phyloP scores from a whole-genome alignment of 305 asterid genomes.

The Coffea humblotiana region DNA sequence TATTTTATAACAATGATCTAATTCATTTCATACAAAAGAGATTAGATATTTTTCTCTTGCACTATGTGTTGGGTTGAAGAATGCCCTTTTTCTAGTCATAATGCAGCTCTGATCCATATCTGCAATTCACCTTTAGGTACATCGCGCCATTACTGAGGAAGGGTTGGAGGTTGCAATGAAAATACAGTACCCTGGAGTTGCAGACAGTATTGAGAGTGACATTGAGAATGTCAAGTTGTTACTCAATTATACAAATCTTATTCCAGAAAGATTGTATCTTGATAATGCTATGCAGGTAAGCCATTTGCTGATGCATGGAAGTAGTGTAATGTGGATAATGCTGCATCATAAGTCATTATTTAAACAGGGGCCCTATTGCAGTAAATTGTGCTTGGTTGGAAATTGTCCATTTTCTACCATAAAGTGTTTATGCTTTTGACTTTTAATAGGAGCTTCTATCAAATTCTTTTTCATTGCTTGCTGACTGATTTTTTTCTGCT shows the following conservation, averaged over 20 bases:
- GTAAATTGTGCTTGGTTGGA: not conserved
- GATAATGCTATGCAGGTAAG: conserved; percentile 95
- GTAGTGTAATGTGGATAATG: not conserved
- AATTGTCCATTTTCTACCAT: not conserved
- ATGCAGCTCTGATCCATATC: not conserved
- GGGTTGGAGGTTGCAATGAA: conserved; percentile 87
- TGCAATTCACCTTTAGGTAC: conserved; percentile 54
- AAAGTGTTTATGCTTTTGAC: not conserved
- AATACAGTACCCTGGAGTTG: conserved; percentile 99
- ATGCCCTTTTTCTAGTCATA: not conserved
- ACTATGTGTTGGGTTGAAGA: not conserved
- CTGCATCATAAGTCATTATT: not conserved
- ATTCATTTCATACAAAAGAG: not conserved
- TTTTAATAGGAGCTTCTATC: not conserved
- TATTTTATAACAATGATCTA: not conserved
- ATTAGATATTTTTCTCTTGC: not conserved
- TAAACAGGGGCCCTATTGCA: not conserved
- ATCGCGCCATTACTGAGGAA: conserved; percentile 77
- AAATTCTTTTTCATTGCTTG: not conserved
- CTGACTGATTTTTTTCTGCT: not conserved
- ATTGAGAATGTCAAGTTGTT: conserved; percentile 85
- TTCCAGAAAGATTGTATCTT: conserved; percentile 76
- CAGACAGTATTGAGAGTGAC: conserved; percentile 97
- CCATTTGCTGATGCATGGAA: not conserved
- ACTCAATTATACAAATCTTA: conserved; percentile 69